These are phyloP conservation scores for Phytophthora idaei DNA, from an alignment of 352 stramenopile genomes.

Conservation along the genomic window DNA sequence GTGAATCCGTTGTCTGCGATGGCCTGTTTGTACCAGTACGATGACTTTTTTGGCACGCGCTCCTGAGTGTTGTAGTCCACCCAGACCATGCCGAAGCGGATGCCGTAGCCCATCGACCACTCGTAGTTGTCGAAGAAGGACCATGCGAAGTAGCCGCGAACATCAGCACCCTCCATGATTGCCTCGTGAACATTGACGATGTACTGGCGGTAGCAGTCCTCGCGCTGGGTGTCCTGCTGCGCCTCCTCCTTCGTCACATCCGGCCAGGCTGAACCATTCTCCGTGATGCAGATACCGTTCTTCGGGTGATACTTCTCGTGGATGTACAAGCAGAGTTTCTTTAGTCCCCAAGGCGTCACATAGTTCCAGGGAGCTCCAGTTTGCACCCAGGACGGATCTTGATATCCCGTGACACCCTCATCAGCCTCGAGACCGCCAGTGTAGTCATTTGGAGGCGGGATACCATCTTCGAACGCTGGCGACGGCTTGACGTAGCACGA, in stretches of 20 bases:
- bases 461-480: conserved; percentile 45
- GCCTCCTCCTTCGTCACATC: conserved; percentile 75
- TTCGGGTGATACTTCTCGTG: conserved; percentile 63
- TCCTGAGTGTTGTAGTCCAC: conserved; percentile 72
- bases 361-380: conserved; percentile 84
- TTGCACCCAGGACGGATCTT: conserved; percentile 48
- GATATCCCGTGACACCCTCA: conserved; percentile 42
- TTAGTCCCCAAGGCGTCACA: conserved; percentile 77
- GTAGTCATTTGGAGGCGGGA: conserved; percentile 33
- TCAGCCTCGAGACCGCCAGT: conserved; percentile 44
- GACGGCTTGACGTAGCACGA: conserved; percentile 55
- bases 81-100: conserved; percentile 67
- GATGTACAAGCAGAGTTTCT: conserved; percentile 91
- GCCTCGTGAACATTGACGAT: conserved; percentile 65
- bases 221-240: conserved; percentile 75
- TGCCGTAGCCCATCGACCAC: conserved; percentile 78
- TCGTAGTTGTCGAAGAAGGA: conserved; percentile 95
- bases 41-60: conserved; percentile 70
- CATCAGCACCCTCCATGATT: conserved; percentile 55
- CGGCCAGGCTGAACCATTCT: conserved; percentile 89
- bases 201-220: conserved; percentile 86
- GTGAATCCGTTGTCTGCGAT: conserved; percentile 45
- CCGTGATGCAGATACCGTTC: conserved; percentile 89
- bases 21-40: conserved; percentile 55
- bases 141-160: conserved; percentile 92